Percentiles rank a stretch among this genome's conserved stretches.
phyloP scores from a whole-genome alignment of 2,329 filamentous ascomycete species.

The Sporothrix curviconia region DNA sequence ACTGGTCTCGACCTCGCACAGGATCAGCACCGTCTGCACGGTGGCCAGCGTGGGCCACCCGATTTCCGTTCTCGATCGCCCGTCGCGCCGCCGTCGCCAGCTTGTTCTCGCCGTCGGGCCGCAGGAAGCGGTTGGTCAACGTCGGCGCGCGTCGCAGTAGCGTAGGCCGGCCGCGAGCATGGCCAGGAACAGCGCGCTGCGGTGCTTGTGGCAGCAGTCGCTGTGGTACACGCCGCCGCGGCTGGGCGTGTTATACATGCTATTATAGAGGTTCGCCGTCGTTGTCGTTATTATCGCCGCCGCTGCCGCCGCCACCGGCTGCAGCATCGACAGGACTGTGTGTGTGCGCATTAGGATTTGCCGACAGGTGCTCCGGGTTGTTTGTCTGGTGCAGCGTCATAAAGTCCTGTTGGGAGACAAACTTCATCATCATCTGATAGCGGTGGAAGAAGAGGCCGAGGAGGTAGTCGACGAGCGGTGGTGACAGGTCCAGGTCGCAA shows the following conservation, averaged over 20 bases:
- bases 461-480: conserved; percentile 12
- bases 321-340: too few species aligned
- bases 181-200: conserved; percentile 12
- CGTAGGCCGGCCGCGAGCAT: conserved; percentile 14
- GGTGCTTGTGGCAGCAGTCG: conserved; percentile 6
- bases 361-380: too few species aligned
- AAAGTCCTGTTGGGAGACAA: conserved; percentile 11
- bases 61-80: conserved; percentile 10
- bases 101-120: conserved; percentile 6
- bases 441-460: conserved; percentile 13
- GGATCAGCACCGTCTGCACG: conserved; percentile 14
- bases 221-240: not conserved
- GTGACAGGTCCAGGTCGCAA: conserved; percentile 2
- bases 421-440: conserved; percentile 15
- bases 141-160: conserved; percentile 8
- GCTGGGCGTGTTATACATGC: not conserved
- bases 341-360: too few species aligned
- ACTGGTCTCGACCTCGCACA: conserved; percentile 14
- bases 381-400: conserved; percentile 7
- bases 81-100: conserved; percentile 7
- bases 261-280: not conserved
- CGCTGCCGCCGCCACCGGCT: not conserved
- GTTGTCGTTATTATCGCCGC: not conserved
- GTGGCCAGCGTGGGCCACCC: conserved; percentile 9
- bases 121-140: conserved; percentile 6